Evolutionary conservation across 1,139 yeast species (phyloP), one percentile per base, ranked within the genome.

Genomic region (Nadsonia commutata): DNA sequence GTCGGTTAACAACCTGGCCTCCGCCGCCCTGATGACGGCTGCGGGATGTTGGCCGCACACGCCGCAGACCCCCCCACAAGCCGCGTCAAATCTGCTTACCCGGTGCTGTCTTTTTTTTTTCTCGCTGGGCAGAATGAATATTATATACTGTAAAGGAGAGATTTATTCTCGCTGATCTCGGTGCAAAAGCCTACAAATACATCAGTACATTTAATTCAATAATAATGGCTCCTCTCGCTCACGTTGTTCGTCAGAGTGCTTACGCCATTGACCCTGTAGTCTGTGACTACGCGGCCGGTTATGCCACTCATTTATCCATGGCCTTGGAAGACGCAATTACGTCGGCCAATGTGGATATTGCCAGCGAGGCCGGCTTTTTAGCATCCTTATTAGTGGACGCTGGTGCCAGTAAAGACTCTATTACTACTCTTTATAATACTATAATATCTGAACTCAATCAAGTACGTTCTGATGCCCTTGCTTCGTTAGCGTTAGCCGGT

Each of bases 181-280:
- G n/a, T n/a, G n/a, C n/a, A n/a, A n/a, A n/a, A n/a, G n/a, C n/a
- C n/a, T n/a, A n/a, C n/a, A n/a, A n/a, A n/a, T n/a, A n/a, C n/a
- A n/a, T n/a, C n/a, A n/a, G n/a, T n/a, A n/a, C n/a, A n/a, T n/a
- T n/a, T n/a, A n/a, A n/a, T n/a, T n/a, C n/a, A 11, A 27, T 16
- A 27, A 27, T 27, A 5, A 27, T 13, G 9, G 23, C 23, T 9
- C 23, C 23, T 9, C 45, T 52, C 16, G 49, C 56, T 8, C 48
- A 48, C 38, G 50, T 80, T 58, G 78, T 88, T n/a, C 80, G 95
- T 51, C 85, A 80, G 59, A 90, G 95, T 0, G 93, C 80, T 5
- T 93, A 95, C 2, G 70, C 83, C 1, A 74, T 88, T 43, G 97
- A 90, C 54, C 78, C 88, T 1, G 77, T 86, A n/a, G 95, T 88